Evolutionary conservation across 345 rosid species (phyloP).

Genomic region (Nasturtium officinale): DNA sequence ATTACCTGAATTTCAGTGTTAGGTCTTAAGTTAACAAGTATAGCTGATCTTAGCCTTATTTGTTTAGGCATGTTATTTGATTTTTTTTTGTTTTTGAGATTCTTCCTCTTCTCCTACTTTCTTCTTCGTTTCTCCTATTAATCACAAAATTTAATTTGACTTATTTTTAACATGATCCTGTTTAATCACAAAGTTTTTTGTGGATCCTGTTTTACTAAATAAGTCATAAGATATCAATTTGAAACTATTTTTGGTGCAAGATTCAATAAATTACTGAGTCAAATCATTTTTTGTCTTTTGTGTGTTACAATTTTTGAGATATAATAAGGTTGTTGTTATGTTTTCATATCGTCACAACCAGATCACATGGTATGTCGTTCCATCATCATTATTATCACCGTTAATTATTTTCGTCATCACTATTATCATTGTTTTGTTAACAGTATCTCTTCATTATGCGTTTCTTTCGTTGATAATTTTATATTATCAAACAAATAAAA

Average conservation of each 20-base stretch:
- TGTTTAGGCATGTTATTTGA: constrained; percentile 40
- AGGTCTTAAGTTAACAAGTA: constrained; percentile 64
- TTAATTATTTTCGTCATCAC: constrained; percentile 10
- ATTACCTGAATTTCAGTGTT: constrained; percentile 57
- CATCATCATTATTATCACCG: neutral
- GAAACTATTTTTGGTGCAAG: constrained; percentile 23
- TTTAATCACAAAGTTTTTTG: too few species aligned
- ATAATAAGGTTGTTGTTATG: constrained; percentile 3
- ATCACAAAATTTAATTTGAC: neutral
- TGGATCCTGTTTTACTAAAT: neutral
- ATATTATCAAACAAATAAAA: neutral
- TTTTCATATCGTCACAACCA: constrained; percentile 27
- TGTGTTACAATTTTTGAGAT: constrained; percentile 21
- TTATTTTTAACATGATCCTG: too few species aligned
- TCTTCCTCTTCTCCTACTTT: constrained; percentile 39
- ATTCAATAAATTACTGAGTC: constrained; percentile 1
- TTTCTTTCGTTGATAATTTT: constrained; percentile 9
- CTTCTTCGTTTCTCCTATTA: constrained; percentile 17
- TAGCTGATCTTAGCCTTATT: constrained; percentile 52
- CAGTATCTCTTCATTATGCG: neutral
- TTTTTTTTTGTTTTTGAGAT: constrained; percentile 5
- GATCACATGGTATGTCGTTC: constrained; percentile 37
- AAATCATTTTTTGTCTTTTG: constrained; percentile 7
- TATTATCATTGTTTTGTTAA: constrained; percentile 12
- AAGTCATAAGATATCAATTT: neutral